Evolutionary conservation across 1,284 basidiomycete genomes (phyloP), one percentile per base, ranked within the genome.

Genomic region (Puccinia brachypodii): DNA sequence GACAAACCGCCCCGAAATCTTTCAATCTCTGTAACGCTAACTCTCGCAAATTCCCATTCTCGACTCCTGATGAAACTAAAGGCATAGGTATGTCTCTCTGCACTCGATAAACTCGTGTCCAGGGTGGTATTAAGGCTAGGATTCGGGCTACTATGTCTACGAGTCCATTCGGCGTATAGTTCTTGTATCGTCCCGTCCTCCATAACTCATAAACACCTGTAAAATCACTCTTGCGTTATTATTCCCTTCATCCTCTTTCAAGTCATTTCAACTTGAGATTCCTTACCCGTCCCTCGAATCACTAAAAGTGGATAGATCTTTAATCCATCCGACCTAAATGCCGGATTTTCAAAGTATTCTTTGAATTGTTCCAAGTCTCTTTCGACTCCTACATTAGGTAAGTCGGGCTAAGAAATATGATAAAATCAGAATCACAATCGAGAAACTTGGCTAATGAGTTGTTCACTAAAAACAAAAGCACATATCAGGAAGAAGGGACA

Each of bases 291-390:
- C 9, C 97, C 97, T 53, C 97, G 91, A 86, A 99, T 99, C 81
- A 99, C 97, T 74, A 99, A 89, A 0, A 97, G 98, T 14, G 97
- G 97, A 87, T 99, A 99, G 73, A 99, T 94, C 88, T 99, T 99
- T 82, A 99, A 89, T 0, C 97, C 97, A 85, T 99, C 96, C 71
- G 94, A 96, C 82, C 97, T 89, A 89, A 98, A 99, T 0, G 94
- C 94, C 3, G 97, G 97, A 85, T 98, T 99, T 88, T 99, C 97
- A 85, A 99, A 99, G 87, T 96, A 99, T 85, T 91, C 90, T 85
- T 98, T 96, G 90, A 99, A 99, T 86, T 99, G 97, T 86, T 96
- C 96, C 82, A 99, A 91, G 86, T 99, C 96, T 69, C 96, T 91
- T 88, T 99, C 96, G 78, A 97, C 91, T 60, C 96, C 96, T 79